Evolutionary conservation across 352 stramenopile genomes (phyloP), one percentile per base, ranked within the genome.

Genomic region (Globisporangium yorkense): DNA sequence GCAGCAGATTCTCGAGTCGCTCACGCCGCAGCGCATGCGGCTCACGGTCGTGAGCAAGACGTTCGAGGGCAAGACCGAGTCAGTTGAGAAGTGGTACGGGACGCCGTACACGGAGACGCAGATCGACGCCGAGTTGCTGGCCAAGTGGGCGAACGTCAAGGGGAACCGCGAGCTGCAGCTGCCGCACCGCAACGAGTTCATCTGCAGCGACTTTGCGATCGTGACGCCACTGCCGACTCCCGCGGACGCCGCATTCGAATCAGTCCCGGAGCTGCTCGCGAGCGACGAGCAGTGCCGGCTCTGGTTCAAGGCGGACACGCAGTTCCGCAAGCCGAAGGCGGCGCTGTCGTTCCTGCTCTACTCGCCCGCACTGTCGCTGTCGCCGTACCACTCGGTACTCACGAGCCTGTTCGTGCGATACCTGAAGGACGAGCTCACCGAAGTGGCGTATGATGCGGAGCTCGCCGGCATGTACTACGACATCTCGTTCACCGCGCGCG

Each of bases 241-340:
- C 24, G 45, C 35, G 0, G 55, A 61, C 43, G 45, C 55, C 1
- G 35, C 46, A 21, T 61, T 54, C 24, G 46, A 47, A 24, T 49
- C 55, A 5, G 45, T 39, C 2, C 55, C 55, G 1, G 55, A 54
- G 37, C 35, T 61, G 35, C 46, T 61, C 18, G 27, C 69, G 18
- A 58, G 86, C 8, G 75, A 87, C 51, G 68, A 72, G 5, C 54
- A 65, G 2, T 80, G 70, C n/a, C 76, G 55, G 18, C 70, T 92
- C 24, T 80, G 61, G 50, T 88, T 88, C 48, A 86, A 69, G 63
- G 74, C 84, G 0, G 89, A 97, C 63, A 82, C 77, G n/a, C 67
- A 86, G 24, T 98, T 97, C 71, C 68, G 77, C 54, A 97, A 97
- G 67, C 91, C 91, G 3, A 97, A 97, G 65, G 65, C 96, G 15